Evolutionary conservation across 768 basidiomycete genomes (phyloP), one percentile per base, ranked within the genome.

Genomic region (Russula olivacea): DNA sequence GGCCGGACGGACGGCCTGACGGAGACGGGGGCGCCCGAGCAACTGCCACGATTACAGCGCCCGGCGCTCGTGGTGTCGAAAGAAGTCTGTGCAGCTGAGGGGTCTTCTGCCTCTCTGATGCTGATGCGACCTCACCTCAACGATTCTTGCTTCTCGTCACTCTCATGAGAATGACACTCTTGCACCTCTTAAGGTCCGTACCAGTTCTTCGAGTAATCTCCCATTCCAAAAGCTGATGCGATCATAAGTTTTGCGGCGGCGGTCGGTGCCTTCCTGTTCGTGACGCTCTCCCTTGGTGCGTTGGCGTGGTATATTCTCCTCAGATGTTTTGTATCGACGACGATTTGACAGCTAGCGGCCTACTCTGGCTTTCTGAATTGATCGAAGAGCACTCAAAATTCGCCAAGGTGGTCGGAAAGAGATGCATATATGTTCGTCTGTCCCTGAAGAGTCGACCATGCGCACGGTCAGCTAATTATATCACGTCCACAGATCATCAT

Each of bases 351-450:
- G 96, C 96, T 54, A 95, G 91, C 74, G 96, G 95, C 8, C 78
- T 98, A 50, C 76, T 98, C 59, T 98, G 96, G 80, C 77, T 96
- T 36, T 94, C 95, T 2, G 96, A 98, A 72, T 74, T 98, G 36
- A 98, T 98, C 65, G 96, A 98, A 74, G 96, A 98, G 72, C 88
- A 96, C 72, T 86, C 93, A 14, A 83, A 83, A 51, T 71, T 82
- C 60, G 90, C 97, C 14, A 99, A 98, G 76, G 68, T 76, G 0
- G 72, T 93, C 25, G 97, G 97, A 1, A 87, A 92, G 73, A 78
- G 90, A 66, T 82, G 85, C n/a, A 92, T 91, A 65, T 94, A 92
- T 75, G 95, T 95, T 72, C 67, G 92, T 80, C 34, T 12, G 5
- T 15, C 41, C 25, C 7, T 34, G 36, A 47, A 21, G 1, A 21